Conservation (phyloP, 352 stramenopile genomes). For the Blastocystis sp. region DNA sequence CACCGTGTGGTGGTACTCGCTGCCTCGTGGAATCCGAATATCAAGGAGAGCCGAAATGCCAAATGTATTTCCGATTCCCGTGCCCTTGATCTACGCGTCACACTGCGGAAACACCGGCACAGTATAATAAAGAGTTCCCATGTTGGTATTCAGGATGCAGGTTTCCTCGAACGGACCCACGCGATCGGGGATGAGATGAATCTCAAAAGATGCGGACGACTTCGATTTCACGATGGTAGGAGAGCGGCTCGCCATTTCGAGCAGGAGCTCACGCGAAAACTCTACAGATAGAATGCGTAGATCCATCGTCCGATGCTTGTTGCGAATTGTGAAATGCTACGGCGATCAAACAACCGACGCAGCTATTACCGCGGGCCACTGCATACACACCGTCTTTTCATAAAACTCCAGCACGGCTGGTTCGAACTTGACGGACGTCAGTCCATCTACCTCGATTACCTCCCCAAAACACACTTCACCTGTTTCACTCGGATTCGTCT, state of each 20-base stretch:
- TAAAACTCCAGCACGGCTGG: slow-evolving; percentile 50
- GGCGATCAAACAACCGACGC: not conserved
- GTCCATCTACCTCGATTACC: slow-evolving; percentile 9
- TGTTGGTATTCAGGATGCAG: slow-evolving; percentile 49
- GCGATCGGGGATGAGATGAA: slow-evolving; percentile 13
- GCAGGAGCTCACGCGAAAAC: slow-evolving; percentile 47
- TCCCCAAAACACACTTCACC: not conserved
- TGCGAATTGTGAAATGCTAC: slow-evolving; percentile 46
- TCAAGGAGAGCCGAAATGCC: not conserved
- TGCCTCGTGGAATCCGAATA: slow-evolving; percentile 36
- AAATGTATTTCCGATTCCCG: slow-evolving; percentile 22
- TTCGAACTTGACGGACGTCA: slow-evolving; percentile 32
- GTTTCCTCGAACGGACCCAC: slow-evolving; percentile 1
- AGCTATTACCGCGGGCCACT: slow-evolving; percentile 28
- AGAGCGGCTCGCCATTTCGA: slow-evolving; percentile 25
- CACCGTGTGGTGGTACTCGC: slow-evolving; percentile 44
- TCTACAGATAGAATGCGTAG: slow-evolving; percentile 31
- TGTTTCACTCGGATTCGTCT: slow-evolving; percentile 2
- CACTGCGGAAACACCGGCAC: not conserved
- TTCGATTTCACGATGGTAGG: not conserved
- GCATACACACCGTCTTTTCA: slow-evolving; percentile 46
- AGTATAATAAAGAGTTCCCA: slow-evolving; percentile 36
- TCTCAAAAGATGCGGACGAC: not conserved
- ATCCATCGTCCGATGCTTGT: slow-evolving; percentile 20
- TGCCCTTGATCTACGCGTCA: not conserved